Conservation (phyloP, 1,284 basidiomycete genomes). For the Termitomyces sp. region DNA sequence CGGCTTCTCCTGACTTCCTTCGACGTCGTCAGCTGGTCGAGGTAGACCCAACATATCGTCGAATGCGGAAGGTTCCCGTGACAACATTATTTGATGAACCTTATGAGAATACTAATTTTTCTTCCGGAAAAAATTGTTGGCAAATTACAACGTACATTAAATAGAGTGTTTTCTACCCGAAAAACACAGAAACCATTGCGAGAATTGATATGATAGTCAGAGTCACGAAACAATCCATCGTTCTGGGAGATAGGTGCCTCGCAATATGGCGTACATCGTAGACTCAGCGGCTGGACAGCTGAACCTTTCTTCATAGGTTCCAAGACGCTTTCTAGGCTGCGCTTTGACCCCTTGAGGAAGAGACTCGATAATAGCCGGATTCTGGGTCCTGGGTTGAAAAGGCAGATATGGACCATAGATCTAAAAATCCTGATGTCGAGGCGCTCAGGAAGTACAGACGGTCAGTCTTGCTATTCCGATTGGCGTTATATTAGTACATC, state of each 20-base stretch:
- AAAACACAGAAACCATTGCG: constrained; percentile 35
- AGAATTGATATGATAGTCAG: constrained; percentile 27
- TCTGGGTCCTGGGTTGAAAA: constrained; percentile 32
- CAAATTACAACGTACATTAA: constrained; percentile 31
- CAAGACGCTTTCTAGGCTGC: constrained; percentile 22
- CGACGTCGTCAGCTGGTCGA: constrained; percentile 15
- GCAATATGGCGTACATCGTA: constrained; percentile 9
- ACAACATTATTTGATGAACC: constrained; percentile 36
- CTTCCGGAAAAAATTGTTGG: not conserved
- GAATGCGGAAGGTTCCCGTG: constrained; percentile 38
- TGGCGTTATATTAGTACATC: constrained; percentile 17
- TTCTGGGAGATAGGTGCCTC: constrained; percentile 3
- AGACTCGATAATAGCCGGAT: constrained; percentile 27
- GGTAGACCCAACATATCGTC: constrained; percentile 36
- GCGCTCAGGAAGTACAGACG: constrained; percentile 9
- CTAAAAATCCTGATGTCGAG: constrained; percentile 11
- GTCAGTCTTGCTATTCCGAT: constrained; percentile 7
- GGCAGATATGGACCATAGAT: constrained; percentile 32
- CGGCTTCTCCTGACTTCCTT: constrained; percentile 26
- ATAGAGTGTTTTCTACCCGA: constrained; percentile 37
- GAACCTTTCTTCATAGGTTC: constrained; percentile 12
- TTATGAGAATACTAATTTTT: constrained; percentile 11
- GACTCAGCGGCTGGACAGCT: constrained; percentile 13
- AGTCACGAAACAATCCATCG: constrained; percentile 22
- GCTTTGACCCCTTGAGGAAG: constrained; percentile 28